Percentiles rank a stretch among this genome's conserved stretches.
These are phyloP conservation scores for Xerocomus spinulosus DNA, from an alignment of 768 basidiomycete genomes.

Conservation along the genomic window DNA sequence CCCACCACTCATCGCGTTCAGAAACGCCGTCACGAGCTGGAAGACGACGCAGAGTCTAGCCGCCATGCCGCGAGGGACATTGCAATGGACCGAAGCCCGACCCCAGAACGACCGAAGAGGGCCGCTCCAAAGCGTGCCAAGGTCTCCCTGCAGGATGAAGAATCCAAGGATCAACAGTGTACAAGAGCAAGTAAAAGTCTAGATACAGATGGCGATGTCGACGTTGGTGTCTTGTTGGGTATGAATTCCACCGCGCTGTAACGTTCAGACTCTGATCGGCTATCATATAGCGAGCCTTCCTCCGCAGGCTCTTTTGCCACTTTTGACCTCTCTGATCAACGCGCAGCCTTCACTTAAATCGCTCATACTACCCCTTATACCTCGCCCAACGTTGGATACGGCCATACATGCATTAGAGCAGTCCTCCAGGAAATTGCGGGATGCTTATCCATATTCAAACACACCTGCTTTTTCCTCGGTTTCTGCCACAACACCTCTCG, in stretches of 20 bases:
- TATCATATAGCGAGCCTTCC: conserved; percentile 65
- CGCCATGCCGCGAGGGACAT: conserved; percentile 46
- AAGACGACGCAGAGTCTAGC: conserved; percentile 55
- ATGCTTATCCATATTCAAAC: conserved; percentile 81
- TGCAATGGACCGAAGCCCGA: conserved; percentile 82
- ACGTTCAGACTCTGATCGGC: conserved; percentile 7
- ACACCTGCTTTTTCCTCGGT: conserved; percentile 29
- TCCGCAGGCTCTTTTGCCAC: conserved; percentile 67
- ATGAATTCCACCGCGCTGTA: conserved; percentile 23
- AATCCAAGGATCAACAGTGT: conserved; percentile 38
- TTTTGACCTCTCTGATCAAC: conserved; percentile 64
- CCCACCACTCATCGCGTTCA: conserved; percentile 39
- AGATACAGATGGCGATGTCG: conserved; percentile 44
- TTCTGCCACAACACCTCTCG: conserved; percentile 34
- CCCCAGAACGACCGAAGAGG: conserved; percentile 73
- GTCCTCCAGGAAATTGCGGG: conserved; percentile 68
- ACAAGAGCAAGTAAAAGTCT: conserved; percentile 47
- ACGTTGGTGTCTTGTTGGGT: conserved; percentile 80
- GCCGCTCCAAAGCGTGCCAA: conserved; percentile 61
- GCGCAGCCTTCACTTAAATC: conserved; percentile 69
- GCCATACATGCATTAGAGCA: conserved; percentile 64
- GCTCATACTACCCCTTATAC: conserved; percentile 69
- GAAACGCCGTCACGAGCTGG: conserved; percentile 65
- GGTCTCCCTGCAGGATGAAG: conserved; percentile 21
- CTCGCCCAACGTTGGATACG: conserved; percentile 76